Evolutionary conservation across 2,329 filamentous ascomycete species (phyloP).

Genomic region (Cadophora gregata): DNA sequence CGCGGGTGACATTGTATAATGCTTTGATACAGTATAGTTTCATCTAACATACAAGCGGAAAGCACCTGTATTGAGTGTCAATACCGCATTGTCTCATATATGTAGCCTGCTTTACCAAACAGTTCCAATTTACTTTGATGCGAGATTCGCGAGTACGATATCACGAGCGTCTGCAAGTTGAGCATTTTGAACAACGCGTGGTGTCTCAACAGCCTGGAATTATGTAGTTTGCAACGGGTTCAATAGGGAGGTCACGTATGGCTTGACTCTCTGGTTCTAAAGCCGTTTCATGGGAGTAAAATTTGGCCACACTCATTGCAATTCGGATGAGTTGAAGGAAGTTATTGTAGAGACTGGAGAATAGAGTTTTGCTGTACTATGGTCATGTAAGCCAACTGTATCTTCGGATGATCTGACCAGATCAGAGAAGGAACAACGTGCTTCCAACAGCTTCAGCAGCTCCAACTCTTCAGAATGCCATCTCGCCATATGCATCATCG

Average conservation of each 20-base stretch:
- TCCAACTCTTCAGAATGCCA: background rate
- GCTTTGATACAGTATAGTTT: slow-evolving; percentile 20
- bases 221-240: slow-evolving; percentile 1
- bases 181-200: slow-evolving; percentile 5
- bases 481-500: slow-evolving; percentile 32
- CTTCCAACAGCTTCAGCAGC: background rate
- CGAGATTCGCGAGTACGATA: background rate
- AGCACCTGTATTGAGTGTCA: slow-evolving; percentile 20
- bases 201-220: slow-evolving; percentile 5
- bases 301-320: slow-evolving; percentile 55
- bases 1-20: slow-evolving; percentile 25
- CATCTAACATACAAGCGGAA: slow-evolving; percentile 1
- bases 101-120: background rate
- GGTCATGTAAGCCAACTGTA: background rate
- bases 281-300: slow-evolving; percentile 52
- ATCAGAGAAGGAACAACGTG: background rate
- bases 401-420: background rate
- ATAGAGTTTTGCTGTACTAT: background rate
- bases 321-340: slow-evolving; percentile 53
- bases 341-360: slow-evolving; percentile 44
- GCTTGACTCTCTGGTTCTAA: slow-evolving; percentile 35
- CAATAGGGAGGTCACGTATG: no score
- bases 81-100: slow-evolving; percentile 9
- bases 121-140: background rate
- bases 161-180: slow-evolving; percentile 8